Base-by-base conservation (phyloP, 345 rosid species). In the Triadica sebifera region DNA sequence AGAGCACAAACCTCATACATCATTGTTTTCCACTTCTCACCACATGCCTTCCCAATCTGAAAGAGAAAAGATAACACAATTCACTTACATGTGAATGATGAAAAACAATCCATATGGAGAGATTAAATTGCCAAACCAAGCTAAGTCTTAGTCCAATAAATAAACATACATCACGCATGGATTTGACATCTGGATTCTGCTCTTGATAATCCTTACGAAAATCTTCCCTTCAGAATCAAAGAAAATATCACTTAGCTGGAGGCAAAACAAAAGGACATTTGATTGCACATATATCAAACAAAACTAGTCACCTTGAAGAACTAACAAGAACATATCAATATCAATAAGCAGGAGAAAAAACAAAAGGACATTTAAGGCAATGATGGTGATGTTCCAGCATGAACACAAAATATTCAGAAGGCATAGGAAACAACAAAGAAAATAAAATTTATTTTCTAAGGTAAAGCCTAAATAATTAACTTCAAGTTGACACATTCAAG, bases 1-100 rank as follows among this genome's bases (percentile, higher is more conserved):
- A 22, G 37, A n/a, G 66, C 70, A 84, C 86, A 70, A 49, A 87
- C 98, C 90, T 94, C 96, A 29, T 85, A 91, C 2, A 87, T 85
- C 97, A 94, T 91, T 6, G 87, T 85, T 77, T 89, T 92, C 98
- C 98, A 94, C 86, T 89, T 92, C 82, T 88, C 98, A 75, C 98
- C 97, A 80, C 97, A 89, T 73, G 97, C 93, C 89, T 91, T 92
- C 24, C 98, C 97, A 85, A 94, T 84, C 98, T 92, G 76, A 58
- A 81, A 68, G 69, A 16, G 67, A 72, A n/a, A 8, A 58, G 3
- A 63, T 50, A 39, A 19, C 29, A 53, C 24, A 65, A 49, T 53
- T 81, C 70, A 78, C 68, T 69, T 47, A 39, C 24, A 77, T 17
- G 25, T 41, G 29, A 60, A 65, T 65, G 22, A 74, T 8, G 67